Evolutionary conservation across 2,329 filamentous ascomycete species (phyloP), one percentile per base, ranked within the genome.

Genomic region (Colletotrichum tanaceti): DNA sequence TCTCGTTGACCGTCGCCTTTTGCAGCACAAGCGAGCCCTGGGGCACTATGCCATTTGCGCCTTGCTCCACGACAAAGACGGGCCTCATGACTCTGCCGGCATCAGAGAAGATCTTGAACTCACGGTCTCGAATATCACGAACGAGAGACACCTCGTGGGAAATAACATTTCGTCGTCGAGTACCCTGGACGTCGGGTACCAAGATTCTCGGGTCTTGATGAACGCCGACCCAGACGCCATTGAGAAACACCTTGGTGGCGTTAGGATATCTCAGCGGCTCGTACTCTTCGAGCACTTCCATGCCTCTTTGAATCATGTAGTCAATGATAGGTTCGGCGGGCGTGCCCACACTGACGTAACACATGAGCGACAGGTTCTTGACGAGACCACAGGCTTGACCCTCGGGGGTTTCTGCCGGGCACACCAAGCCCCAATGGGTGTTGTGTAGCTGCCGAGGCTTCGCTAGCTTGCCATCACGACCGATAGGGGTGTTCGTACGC

Each of bases 41-140:
- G 6, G 86, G 81, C 71, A 93, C 93, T 65, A 91, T 90, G 64
- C 97, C 91, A 16, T 63, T 68, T 20, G 58, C 38, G 28, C 61
- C 59, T 75, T 95, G 96, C 74, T 98, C 93, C 44, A 99, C 92
- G 13, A 97, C 94, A 77, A 97, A 98, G 5, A 98, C 84, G 0
- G 96, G 96, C 72, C 96, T 89, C 85, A 96, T 97, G 63, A 99
- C 94, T 79, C 96, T 91, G 35, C 96, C 96, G 49, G 95, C 95
- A 79, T 99, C 96, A 3, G 95, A 98, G 79, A 98, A 98, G 74
- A 99, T 95, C 81, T 97, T 97, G 87, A 99, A 98, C 79, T 99
- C 96, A 74, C 95, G 90, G 75, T 99, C 96, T 79, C 97, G 91
- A 74, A 99, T 98, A 77, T 99, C 96, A 76, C 96, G 90, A 75